Evolutionary conservation across 495 filamentous ascomycete species (phyloP), one percentile per base, ranked within the genome.

Genomic region (Penicillium taxi): DNA sequence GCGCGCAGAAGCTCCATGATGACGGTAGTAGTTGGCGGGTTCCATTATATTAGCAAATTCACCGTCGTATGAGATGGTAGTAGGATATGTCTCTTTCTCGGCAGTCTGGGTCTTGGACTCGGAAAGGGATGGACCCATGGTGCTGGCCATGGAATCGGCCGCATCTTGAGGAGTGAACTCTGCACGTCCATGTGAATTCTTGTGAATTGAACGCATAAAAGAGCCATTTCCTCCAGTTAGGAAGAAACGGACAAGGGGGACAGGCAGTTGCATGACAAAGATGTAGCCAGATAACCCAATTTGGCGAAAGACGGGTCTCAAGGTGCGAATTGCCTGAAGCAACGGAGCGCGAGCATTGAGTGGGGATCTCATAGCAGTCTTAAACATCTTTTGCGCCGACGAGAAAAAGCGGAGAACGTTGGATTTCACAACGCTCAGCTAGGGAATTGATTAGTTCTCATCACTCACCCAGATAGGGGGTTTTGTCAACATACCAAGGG

Each of bases 21-120:
- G 61, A 32, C 71, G 66, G 50, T 78, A 78, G 40, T 59, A 74
- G 12, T 37, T 52, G 33, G 59, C 67, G 62, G 57, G 72, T 51
- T 64, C 64, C 35, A 52, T 35, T 32, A 62, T 56, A 16, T 60
- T 57, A n/a, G 60, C 55, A 22, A 48, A 36, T 1, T 48, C 44
- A 9, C 49, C 52, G 20, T 55, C 42, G 32, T 41, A 52, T 9
- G 44, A 32, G 24, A 64, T 42, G 1, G 45, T 52, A 4, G 28
- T 26, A 1, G 64, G 52, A 35, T 69, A 70, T 22, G 44, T 32
- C 3, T 67, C 58, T 12, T 50, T 54, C 29, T 44, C 33, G 12
- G 45, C 22, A 3, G 63, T 70, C 27, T 55, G 41, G 5, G 55
- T 62, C 20, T 48, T 45, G 17, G 46, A 45, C 31, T 70, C 64